Evolutionary conservation across 2,329 filamentous ascomycete genomes (phyloP).

Genomic region (Claviceps fusiformis): DNA sequence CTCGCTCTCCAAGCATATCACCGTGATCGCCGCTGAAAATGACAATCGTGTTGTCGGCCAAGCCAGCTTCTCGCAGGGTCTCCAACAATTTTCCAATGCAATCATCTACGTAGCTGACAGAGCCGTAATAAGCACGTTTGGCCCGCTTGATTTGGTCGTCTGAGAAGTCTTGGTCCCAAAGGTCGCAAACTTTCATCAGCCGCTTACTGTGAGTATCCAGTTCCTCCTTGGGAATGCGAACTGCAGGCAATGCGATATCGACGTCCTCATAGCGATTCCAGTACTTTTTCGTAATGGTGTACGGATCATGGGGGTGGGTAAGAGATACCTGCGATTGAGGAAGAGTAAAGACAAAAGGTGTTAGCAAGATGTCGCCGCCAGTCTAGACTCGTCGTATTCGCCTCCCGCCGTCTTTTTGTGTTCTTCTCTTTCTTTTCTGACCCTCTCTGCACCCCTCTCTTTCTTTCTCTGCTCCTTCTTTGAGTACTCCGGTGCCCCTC

Average conservation of each 20-base stretch:
- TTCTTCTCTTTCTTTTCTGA: not conserved
- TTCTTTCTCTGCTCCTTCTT: not conserved
- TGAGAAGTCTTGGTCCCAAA: constrained; percentile 71
- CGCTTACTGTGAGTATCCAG: constrained; percentile 81
- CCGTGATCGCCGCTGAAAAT: constrained; percentile 91
- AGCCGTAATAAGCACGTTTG: constrained; percentile 80
- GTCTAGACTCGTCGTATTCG: not conserved
- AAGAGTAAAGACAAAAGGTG: not conserved
- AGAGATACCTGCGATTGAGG: constrained; percentile 52
- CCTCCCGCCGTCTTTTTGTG: not conserved
- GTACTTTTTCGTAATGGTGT: constrained; percentile 85
- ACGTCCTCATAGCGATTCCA: constrained; percentile 87
- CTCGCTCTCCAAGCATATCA: constrained; percentile 88
- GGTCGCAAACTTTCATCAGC: constrained; percentile 71
- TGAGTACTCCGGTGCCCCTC: not conserved
- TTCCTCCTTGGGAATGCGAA: constrained; percentile 64
- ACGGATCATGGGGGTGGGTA: constrained; percentile 89
- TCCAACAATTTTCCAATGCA: constrained; percentile 73
- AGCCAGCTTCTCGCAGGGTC: constrained; percentile 63
- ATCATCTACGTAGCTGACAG: constrained; percentile 87
- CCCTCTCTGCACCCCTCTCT: not conserved
- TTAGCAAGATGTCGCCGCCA: not conserved
- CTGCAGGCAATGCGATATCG: constrained; percentile 71
- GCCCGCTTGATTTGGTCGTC: constrained; percentile 78
- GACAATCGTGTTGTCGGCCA: constrained; percentile 77